Evolutionary conservation across 2,329 filamentous ascomycete species (phyloP), one percentile per base, ranked within the genome.

Genomic region (Cytospora piceae): DNA sequence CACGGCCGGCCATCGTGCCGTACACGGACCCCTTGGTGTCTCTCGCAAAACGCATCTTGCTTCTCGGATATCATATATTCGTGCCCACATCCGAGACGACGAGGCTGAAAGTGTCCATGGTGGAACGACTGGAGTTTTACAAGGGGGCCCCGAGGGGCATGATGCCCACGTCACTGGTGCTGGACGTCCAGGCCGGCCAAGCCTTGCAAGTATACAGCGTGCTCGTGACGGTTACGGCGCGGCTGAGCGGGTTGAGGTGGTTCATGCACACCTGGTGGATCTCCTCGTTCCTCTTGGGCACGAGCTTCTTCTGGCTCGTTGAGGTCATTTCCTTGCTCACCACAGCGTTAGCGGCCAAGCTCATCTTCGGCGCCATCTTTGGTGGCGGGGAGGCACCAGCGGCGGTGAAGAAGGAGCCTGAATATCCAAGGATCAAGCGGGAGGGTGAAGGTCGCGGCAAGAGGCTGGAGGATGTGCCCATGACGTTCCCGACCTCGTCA

Each of bases 241-340:
- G 87, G 61, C 87, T 97, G 69, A 83, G 85, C 14, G 94, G 94
- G 0, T 76, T 97, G 67, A 82, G 90, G 58, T 95, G 91, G 87
- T 72, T 94, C 63, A 96, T 99, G 91, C 95, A 95, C 72, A 88
- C 92, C 68, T 90, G 94, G 78, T 87, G 90, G 15, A 73, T 95
- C 42, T 75, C 87, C 1, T 88, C 88, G 6, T 93, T 93, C 66
- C 61, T 90, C 0, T 72, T 89, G 0, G 90, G 93, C 72, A 91
- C 89, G 0, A 76, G 80, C 0, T 71, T 86, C 0, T 97, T 97
- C 77, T 98, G 94, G 93, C 74, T 80, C 1, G 86, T 87, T 15
- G 93, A 94, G 73, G 82, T 96, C 72, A 69, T 87, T 0, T 90
- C 89, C 52, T 85, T 91, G 74, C 80, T 82, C 0, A 46, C 88